Conservation (phyloP, 2,329 filamentous ascomycete species). For the Escovopsis sp. region DNA sequence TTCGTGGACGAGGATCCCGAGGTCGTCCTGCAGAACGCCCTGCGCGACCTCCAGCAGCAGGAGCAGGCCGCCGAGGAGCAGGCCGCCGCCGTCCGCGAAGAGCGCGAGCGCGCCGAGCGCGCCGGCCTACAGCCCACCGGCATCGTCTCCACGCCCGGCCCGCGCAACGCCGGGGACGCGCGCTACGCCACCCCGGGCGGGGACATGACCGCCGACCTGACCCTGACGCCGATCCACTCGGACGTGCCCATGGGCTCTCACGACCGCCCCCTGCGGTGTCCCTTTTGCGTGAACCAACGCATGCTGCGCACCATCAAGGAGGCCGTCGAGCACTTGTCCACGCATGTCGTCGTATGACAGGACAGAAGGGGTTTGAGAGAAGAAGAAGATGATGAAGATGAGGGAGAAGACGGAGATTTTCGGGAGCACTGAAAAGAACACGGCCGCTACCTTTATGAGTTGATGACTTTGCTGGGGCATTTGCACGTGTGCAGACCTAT, state of each 20-base stretch:
- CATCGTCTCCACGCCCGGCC: constrained; percentile 19
- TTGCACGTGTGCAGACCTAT: too few relatives aligned
- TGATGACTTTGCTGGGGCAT: too few relatives aligned
- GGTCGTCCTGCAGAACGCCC: constrained; percentile 42
- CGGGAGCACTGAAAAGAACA: too few relatives aligned
- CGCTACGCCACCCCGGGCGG: constrained; percentile 21
- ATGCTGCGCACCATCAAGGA: constrained; percentile 47
- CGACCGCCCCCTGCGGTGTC: constrained; percentile 39
- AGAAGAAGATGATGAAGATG: neutral
- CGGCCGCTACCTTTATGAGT: too few relatives aligned
- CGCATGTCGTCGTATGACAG: constrained; percentile 40
- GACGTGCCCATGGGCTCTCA: constrained; percentile 29
- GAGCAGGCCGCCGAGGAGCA: constrained; percentile 44
- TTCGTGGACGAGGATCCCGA: constrained; percentile 41
- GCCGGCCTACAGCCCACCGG: constrained; percentile 14
- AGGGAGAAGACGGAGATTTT: too few relatives aligned
- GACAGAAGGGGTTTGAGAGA: neutral
- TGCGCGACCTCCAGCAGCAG: constrained; percentile 43
- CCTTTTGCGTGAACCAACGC: constrained; percentile 46
- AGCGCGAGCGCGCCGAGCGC: constrained; percentile 33
- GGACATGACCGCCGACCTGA: constrained; percentile 28
- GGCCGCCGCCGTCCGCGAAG: constrained; percentile 38
- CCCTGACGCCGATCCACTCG: constrained; percentile 39
- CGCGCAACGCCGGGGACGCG: constrained; percentile 16
- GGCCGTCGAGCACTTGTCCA: constrained; percentile 47